A percentile compares a stretch with the other conserved stretches of the same genome.
These are phyloP conservation scores for Coemansia sp. DNA, from an alignment of 192 early-diverging fungal species.

Conservation along the genomic window DNA sequence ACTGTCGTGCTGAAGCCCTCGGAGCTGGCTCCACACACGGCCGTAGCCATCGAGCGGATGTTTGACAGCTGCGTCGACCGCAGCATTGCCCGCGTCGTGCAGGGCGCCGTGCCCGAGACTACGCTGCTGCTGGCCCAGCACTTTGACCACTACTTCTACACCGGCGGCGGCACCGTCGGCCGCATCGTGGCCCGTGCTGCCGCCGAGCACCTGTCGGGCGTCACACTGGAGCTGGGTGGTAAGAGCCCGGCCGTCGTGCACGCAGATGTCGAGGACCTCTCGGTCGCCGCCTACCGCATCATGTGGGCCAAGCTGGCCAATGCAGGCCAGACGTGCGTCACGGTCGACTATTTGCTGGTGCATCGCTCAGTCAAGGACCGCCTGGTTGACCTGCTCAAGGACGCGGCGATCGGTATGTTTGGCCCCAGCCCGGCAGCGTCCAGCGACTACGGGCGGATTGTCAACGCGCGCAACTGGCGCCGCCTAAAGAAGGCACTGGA, in stretches of 20 bases:
- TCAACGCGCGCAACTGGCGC: constrained; percentile 66
- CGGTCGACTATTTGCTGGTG: constrained; percentile 81
- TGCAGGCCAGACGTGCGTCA: constrained; percentile 86
- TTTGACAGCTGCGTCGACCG: constrained; percentile 75
- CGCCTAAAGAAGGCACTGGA: constrained; percentile 59
- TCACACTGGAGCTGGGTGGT: constrained; percentile 91
- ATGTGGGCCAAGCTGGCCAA: constrained; percentile 82
- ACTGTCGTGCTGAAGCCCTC: constrained; percentile 80
- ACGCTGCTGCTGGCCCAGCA: constrained; percentile 67
- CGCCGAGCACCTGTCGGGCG: constrained; percentile 79
- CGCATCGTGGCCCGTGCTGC: constrained; percentile 81
- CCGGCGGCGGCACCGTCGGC: constrained; percentile 77
- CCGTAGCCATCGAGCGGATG: constrained; percentile 58
- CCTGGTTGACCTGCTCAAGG: constrained; percentile 58
- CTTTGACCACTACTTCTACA: constrained; percentile 94
- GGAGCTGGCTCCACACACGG: constrained; percentile 68
- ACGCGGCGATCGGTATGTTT: constrained; percentile 45
- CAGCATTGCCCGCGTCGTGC: constrained; percentile 60
- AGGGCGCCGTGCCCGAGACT: constrained; percentile 73
- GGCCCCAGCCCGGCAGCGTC: constrained; percentile 51
- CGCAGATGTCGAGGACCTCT: constrained; percentile 61
- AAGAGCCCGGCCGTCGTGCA: constrained; percentile 74
- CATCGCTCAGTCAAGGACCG: constrained; percentile 54
- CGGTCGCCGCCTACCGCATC: constrained; percentile 65
- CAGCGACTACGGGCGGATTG: constrained; percentile 64